Evolutionary conservation across 441 rosid genomes (phyloP), one percentile per base, ranked within the genome.

Genomic region (Omphalea diandra): DNA sequence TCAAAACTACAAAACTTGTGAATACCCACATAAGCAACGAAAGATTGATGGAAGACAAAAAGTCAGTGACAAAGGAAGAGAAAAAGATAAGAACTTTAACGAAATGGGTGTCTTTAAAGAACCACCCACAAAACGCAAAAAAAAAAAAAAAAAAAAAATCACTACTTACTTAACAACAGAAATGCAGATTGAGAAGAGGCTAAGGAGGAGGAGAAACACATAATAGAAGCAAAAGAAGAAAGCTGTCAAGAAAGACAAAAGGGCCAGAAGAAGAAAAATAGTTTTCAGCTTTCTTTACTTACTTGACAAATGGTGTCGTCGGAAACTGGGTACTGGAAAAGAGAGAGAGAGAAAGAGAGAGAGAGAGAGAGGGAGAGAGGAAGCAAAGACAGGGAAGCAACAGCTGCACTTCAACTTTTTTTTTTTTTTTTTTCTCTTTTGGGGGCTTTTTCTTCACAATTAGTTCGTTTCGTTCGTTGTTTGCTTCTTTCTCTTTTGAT

Each of bases 241-340:
- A 50, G 17, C 15, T 43, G 62, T 33, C 44, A 7, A 17, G 57
- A 8, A 9, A 41, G 44, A 22, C 24, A 18, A 17, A 36, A 41
- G 61, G 54, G 33, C 20, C 8, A 59, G 20, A 20, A 53, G 22
- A 52, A 33, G 22, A 17, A 20, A 49, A 60, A 6, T 38, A 22
- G 65, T 11, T 22, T 2, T 7, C 4, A 10, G 22, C 15, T 29
- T 18, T 17, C 31, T 40, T 53, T 36, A 33, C 72, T 54, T 44
- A 66, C 64, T 33, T 40, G 63, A 40, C 29, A 17, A 35, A 54
- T 12, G n/a, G 46, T 17, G 52, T 54, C 52, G 74, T 43, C 53
- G 74, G 69, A 71, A 65, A 65, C 46, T 18, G 58, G 71, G 61
- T 18, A 29, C 2, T 12, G 65, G 50, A 32, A 26, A 14, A 52